Evolutionary conservation across 306 rosid genomes (phyloP).

Genomic region (Trifolium repens): DNA sequence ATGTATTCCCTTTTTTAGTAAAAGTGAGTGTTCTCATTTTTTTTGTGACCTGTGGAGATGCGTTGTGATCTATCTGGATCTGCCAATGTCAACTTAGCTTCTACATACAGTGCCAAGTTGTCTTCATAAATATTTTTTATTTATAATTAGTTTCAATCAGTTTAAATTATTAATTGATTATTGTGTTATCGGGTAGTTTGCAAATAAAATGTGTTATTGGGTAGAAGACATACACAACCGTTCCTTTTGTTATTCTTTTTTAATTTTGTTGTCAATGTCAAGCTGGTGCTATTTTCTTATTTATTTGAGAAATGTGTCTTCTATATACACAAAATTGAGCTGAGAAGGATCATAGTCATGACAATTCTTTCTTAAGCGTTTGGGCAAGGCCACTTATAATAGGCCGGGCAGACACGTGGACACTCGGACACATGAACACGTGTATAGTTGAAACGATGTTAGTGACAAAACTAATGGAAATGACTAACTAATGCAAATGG

Average conservation of each 20-base stretch:
- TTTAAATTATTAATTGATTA: constrained; percentile 23
- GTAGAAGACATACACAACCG: neutral
- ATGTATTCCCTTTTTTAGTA: constrained; percentile 32
- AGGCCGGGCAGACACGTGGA: too few relatives aligned
- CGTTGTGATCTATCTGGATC: constrained; percentile 46
- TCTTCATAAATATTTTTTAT: neutral
- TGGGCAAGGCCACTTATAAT: too few relatives aligned
- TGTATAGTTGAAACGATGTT: too few relatives aligned
- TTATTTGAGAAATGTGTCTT: too few relatives aligned
- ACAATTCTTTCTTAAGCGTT: too few relatives aligned
- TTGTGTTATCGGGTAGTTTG: neutral
- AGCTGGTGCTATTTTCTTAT: constrained; percentile 7
- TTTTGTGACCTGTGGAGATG: constrained; percentile 21
- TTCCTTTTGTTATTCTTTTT: neutral
- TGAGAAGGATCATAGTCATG: too few relatives aligned
- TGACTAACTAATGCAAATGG: too few relatives aligned
- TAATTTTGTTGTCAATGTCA: constrained; percentile 30
- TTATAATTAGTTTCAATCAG: constrained; percentile 2
- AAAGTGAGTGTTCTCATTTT: constrained; percentile 11
- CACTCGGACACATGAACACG: too few relatives aligned
- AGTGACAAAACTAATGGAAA: too few relatives aligned
- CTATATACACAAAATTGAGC: too few relatives aligned
- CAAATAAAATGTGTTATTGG: too few relatives aligned
- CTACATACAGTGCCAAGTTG: constrained; percentile 33
- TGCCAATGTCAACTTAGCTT: constrained; percentile 49